phyloP scores from a whole-genome alignment of 371 early-diverging fungal species.

The Apophysomyces elegans region DNA sequence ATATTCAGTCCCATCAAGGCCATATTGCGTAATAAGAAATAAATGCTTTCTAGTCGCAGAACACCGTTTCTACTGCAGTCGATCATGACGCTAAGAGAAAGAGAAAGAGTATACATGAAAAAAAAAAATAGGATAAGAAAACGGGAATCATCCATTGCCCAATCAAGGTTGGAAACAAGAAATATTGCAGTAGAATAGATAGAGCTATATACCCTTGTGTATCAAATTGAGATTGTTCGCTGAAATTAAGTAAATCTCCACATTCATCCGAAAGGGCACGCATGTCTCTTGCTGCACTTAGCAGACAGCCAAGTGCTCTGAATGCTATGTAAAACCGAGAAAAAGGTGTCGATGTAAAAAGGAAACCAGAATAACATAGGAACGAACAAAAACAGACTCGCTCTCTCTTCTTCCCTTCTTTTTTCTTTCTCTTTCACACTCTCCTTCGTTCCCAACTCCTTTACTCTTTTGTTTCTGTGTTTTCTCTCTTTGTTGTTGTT shows the following conservation, averaged over 20 bases:
- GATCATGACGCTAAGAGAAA: conserved; percentile 68
- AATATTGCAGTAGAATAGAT: too few species aligned
- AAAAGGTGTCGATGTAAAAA: too few species aligned
- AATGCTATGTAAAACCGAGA: conserved; percentile 58
- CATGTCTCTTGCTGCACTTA: conserved; percentile 62
- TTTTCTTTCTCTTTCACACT: too few species aligned
- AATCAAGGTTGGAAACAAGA: too few species aligned
- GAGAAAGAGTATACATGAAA: background rate
- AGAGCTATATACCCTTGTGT: conserved; percentile 55
- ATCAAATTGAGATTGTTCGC: conserved; percentile 72
- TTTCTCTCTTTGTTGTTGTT: too few species aligned
- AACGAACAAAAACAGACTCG: too few species aligned
- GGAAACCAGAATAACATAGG: too few species aligned
- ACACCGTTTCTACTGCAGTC: conserved; percentile 89
- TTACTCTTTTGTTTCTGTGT: too few species aligned
- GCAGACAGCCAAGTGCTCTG: conserved; percentile 74
- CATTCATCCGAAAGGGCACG: conserved; percentile 40
- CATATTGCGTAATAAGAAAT: conserved; percentile 68
- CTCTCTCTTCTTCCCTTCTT: too few species aligned
- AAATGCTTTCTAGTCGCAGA: conserved; percentile 60
- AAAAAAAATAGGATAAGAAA: too few species aligned
- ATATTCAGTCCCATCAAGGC: conserved; percentile 85
- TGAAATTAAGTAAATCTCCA: conserved; percentile 53
- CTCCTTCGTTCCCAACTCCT: too few species aligned
- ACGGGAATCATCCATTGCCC: too few species aligned